Base-by-base conservation (phyloP, 805 yeast genomes). In the Zygotorulaspora florentina region DNA sequence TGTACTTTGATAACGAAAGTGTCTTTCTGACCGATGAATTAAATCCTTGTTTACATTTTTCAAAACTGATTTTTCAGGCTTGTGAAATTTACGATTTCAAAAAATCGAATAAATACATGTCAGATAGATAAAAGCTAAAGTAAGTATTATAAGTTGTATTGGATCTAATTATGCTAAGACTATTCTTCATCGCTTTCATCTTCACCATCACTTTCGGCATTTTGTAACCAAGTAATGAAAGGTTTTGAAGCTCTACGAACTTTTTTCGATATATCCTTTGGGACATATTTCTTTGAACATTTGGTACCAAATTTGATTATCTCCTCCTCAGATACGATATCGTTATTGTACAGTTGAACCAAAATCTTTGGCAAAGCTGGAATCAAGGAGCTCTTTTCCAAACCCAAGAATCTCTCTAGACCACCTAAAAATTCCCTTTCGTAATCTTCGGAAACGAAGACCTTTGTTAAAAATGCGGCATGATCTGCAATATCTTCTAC, bases 201-300 rank as follows among this genome's bases (percentile, higher is more conserved):
- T 55, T 80, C 86, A 54, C 77, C 76, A 53, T 83, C 91, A 65
- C 81, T 84, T 57, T 88, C 96, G 50, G 99, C 98, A 68, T 86
- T 90, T 64, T 88, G 83, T 56, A 93, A 79, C 99, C 99, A 93
- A 55, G 85, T 81, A 53, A 93, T 73, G 71, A 93, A 93, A 26
- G 98, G 96, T 71, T 89, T 90, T 50, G 97, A 97, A 38, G 96
- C 93, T 70, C 83, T 87, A 70, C 96, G 86, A 42, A 90, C 96
- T 77, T 87, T 91, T 74, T 91, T 91, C 43, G 95, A 84, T 28
- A 81, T 76, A 39, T 88, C 95, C 73, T 91, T 93, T 51, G 95
- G 86, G 50, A 93, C 96, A 61, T 83, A 93, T 69, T 89, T 90
- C 75, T 89, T 89, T 43, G 96, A 85, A 40, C 90, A 69, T 81